Base-by-base conservation (phyloP, 176 grass and related monocot species). In the Elaeis guineensis region DNA sequence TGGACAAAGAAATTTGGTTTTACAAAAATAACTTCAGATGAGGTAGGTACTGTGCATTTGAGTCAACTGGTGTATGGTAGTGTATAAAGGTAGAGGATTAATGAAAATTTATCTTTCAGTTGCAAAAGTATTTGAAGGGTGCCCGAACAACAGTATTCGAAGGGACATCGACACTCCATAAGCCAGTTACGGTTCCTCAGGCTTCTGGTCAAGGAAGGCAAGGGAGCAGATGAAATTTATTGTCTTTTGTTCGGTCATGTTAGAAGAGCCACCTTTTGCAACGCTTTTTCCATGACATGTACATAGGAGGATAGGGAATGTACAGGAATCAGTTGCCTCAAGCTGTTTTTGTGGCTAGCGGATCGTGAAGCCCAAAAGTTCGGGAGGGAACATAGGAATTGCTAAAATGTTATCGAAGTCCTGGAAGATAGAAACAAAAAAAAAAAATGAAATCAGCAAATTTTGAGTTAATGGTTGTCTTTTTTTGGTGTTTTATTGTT, bases 1-100 rank as follows among this genome's bases (percentile, higher is more conserved):
- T 97, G 93, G 93, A 97, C 87, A 25, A 63, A 81, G 52, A 80
- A 80, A 70, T 97, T 91, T 60, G 79, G 93, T 48, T 97, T 97
- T 20, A 66, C 63, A 29, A 87, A 79, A 58, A 85, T 97, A 75
- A 85, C 73, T 59, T 77, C 70, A 54, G 77, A 97, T 44, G 65
- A 97, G 93, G 93, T 97, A 22, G 30, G 56, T 73, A 54, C 22
- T 58, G 19, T 23, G 69, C 49, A 16, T 5, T 56, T 61, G 16
- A 1, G 11, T 44, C 2, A 24, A 25, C 49, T 35, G 30, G 12
- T 58, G 5, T 50, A 17, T 63, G 8, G 28, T 21, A 44, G 52
- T 17, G 0, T 21, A 12, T 22, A 66, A 49, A 21, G 65, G 21
- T 4, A 64, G 54, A 67, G 26, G 29, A 49, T 54, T 71, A 22